phyloP scores from a whole-genome alignment of 257 asterid species.

The Capsicum baccatum region DNA sequence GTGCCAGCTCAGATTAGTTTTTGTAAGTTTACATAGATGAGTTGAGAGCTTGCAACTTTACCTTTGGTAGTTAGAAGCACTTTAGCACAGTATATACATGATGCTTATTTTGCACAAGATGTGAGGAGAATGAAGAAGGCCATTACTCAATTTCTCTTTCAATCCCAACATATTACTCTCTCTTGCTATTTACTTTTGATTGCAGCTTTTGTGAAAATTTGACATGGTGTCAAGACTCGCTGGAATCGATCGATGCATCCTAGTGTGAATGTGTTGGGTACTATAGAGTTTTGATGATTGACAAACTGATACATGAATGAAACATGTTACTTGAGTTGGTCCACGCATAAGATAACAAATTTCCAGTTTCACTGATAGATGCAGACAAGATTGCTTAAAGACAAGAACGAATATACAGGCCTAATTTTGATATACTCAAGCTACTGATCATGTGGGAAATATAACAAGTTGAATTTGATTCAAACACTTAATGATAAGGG shows the following conservation, averaged over 20 bases:
- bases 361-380: too few relatives aligned
- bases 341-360: too few relatives aligned
- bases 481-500: too few relatives aligned
- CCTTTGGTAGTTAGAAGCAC: neutral
- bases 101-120: neutral
- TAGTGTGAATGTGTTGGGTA: neutral
- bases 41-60: neutral
- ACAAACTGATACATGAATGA: too few relatives aligned
- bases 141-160: neutral
- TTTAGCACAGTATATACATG: neutral
- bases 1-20: neutral
- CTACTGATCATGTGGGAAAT: too few relatives aligned
- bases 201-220: neutral
- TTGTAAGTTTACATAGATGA: neutral
- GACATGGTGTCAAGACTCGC: neutral
- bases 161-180: neutral
- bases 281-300: too few relatives aligned
- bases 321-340: too few relatives aligned
- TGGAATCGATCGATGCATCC: neutral
- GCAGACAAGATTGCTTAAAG: too few relatives aligned
- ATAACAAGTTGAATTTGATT: too few relatives aligned
- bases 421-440: too few relatives aligned
- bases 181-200: neutral
- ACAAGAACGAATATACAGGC: too few relatives aligned
- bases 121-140: neutral